Percentiles rank a stretch among this genome's conserved stretches.
Evolutionary conservation across 192 early-diverging fungal genomes (phyloP).

Genomic region (Coemansia sp.): DNA sequence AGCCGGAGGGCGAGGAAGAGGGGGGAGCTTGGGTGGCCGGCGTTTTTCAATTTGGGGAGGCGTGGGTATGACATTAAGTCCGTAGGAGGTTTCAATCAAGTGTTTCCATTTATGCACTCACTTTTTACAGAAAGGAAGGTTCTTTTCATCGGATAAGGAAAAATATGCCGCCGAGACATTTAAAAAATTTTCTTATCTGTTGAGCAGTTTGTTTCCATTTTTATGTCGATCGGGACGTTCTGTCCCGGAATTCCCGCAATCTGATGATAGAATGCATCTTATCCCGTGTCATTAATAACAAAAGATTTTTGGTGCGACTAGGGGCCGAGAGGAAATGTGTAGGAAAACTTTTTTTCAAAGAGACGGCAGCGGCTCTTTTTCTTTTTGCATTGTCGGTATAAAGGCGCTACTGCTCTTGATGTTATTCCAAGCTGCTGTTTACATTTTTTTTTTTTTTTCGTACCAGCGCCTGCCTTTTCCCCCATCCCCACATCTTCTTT

Average conservation of each 20-base stretch:
- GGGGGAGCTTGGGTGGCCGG: neutral
- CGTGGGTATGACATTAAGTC: neutral
- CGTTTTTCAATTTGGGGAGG: neutral
- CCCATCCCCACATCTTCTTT: neutral
- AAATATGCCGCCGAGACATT: neutral
- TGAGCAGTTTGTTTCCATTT: neutral
- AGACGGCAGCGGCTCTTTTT: neutral
- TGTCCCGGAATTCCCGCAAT: slow-evolving; percentile 10
- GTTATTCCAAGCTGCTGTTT: neutral
- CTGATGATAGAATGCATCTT: neutral
- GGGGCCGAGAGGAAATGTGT: too few relatives aligned
- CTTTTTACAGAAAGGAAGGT: neutral
- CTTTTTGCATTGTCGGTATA: neutral
- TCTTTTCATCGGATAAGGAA: slow-evolving; percentile 12
- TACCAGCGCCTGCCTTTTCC: neutral
- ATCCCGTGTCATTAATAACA: too few relatives aligned
- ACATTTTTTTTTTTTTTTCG: slow-evolving; percentile 10
- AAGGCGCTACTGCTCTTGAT: neutral
- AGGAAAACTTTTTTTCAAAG: neutral
- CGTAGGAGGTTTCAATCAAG: neutral
- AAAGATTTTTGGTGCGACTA: too few relatives aligned
- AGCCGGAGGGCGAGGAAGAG: neutral
- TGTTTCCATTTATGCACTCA: neutral
- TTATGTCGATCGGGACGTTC: neutral
- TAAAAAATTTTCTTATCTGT: neutral